These are phyloP conservation scores for Solanum chiquidenum DNA, from an alignment of 257 asterid genomes.

Conservation along the genomic window DNA sequence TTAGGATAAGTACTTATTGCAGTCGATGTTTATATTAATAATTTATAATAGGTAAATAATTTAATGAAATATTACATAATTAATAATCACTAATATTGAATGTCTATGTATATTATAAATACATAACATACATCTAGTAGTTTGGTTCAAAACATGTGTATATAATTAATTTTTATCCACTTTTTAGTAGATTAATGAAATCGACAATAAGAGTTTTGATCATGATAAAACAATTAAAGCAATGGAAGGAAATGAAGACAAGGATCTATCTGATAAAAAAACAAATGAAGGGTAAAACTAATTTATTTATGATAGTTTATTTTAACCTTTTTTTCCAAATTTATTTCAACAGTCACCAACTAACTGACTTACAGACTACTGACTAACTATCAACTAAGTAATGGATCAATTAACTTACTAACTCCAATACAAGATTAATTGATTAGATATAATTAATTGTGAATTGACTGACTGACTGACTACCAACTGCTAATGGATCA, in stretches of 20 bases:
- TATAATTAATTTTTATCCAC: background rate
- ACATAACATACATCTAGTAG: background rate
- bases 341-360: background rate
- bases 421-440: background rate
- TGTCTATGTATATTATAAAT: background rate
- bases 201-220: background rate
- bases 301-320: too few relatives aligned
- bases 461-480: background rate
- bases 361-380: background rate
- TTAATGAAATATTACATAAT: background rate
- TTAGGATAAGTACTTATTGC: background rate
- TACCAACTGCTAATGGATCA: background rate
- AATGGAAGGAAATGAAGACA: background rate
- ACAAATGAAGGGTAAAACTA: background rate
- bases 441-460: too few relatives aligned
- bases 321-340: background rate
- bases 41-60: background rate
- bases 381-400: background rate
- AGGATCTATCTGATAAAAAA: background rate
- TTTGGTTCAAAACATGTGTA: background rate
- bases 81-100: background rate
- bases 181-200: too few relatives aligned
- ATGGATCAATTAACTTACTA: background rate
- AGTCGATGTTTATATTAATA: too few relatives aligned
- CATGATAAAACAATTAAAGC: fast-evolving